Percentiles rank a stretch among this genome's conserved stretches.
Conservation (phyloP, 2,329 filamentous ascomycete genomes). For the Penicillium oxalicum region DNA sequence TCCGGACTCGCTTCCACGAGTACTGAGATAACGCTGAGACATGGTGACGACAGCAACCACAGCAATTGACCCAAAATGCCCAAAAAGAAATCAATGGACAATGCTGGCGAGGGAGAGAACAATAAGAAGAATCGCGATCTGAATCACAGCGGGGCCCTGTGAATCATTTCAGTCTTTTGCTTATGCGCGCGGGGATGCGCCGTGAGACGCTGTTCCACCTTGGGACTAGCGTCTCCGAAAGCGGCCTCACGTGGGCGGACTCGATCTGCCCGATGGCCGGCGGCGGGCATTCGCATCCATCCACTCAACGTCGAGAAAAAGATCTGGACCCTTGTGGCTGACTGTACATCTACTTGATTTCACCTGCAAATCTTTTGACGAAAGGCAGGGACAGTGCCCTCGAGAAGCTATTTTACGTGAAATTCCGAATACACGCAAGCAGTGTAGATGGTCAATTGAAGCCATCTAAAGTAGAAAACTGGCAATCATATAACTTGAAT, state of each 20-base stretch:
- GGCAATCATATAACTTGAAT: no score
- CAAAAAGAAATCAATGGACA: background rate
- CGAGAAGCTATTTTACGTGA: no score
- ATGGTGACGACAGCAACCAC: slow-evolving; percentile 9
- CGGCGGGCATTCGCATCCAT: no score
- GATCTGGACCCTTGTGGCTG: no score
- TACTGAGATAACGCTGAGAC: slow-evolving; percentile 31
- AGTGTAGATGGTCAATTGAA: no score
- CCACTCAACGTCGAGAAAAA: no score
- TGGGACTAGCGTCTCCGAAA: slow-evolving; percentile 24
- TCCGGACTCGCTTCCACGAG: slow-evolving; percentile 28
- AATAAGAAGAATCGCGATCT: background rate
- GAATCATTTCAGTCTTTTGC: slow-evolving; percentile 13
- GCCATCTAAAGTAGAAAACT: no score
- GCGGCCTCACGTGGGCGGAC: slow-evolving; percentile 23
- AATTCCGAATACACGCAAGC: no score
- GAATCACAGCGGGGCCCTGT: slow-evolving; percentile 5
- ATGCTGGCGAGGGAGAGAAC: background rate
- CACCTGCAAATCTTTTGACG: no score
- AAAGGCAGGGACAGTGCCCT: no score
- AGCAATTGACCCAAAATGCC: background rate
- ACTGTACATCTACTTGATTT: no score
- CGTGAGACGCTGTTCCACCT: slow-evolving; percentile 6
- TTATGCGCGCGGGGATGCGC: slow-evolving; percentile 11
- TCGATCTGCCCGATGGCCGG: background rate